Conservation (phyloP, 2,329 filamentous ascomycete genomes). For the Mariannaea elegans region DNA sequence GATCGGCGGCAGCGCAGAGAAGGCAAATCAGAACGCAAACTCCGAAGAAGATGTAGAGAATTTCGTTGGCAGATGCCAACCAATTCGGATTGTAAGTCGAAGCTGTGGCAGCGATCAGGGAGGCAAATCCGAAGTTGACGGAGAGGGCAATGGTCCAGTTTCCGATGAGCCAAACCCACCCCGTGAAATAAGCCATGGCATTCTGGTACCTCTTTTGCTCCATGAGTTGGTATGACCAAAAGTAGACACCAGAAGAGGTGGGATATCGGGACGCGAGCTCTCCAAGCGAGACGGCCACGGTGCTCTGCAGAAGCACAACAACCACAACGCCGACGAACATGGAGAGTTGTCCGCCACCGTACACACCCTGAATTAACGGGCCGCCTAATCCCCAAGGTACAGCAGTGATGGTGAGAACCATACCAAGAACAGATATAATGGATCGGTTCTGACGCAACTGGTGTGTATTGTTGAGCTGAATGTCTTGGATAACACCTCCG, state of each 20-base stretch:
- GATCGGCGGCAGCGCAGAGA: conserved; percentile 68
- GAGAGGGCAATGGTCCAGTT: conserved; percentile 76
- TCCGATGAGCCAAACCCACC: conserved; percentile 75
- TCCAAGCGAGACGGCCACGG: conserved; percentile 72
- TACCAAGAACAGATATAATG: too few species aligned
- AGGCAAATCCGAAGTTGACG: conserved; percentile 72
- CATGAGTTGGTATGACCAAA: conserved; percentile 74
- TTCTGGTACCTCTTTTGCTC: conserved; percentile 60
- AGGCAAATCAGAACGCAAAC: conserved; percentile 69
- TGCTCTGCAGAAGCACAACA: conserved; percentile 73
- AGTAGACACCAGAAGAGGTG: conserved; percentile 70
- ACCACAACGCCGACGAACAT: conserved; percentile 74
- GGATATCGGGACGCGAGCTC: conserved; percentile 74
- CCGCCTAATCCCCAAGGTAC: conserved; percentile 14
- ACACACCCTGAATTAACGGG: conserved; percentile 14
- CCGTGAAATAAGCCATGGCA: conserved; percentile 73
- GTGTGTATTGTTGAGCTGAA: too few species aligned
- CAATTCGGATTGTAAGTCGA: conserved; percentile 68
- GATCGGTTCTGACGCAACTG: too few species aligned
- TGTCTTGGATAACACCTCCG: too few species aligned
- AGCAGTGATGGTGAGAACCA: neutral
- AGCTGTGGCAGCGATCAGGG: conserved; percentile 72
- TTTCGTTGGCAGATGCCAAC: conserved; percentile 69
- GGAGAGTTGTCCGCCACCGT: conserved; percentile 39
- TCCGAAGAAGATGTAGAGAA: conserved; percentile 75